Conservation (phyloP, 208 protist species). For the Wallacemonas sp. region DNA sequence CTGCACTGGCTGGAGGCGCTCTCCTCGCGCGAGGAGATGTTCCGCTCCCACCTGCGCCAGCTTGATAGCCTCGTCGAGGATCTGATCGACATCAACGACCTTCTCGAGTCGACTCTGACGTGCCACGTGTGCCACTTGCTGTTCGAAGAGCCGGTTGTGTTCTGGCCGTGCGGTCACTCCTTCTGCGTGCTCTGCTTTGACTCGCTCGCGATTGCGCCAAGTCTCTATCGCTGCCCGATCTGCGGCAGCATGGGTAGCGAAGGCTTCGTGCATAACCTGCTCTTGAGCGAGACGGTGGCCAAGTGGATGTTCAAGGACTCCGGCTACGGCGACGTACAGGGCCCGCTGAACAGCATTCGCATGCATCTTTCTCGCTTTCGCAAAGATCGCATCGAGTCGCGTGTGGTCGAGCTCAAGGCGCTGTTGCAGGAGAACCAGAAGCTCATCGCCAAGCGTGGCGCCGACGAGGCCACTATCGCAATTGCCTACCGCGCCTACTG, state of each 20-base stretch:
- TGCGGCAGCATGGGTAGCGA: constrained; percentile 89
- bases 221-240: constrained; percentile 78
- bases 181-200: constrained; percentile 84
- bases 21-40: constrained; percentile 50
- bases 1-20: constrained; percentile 76
- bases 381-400: constrained; percentile 46
- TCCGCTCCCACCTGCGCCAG: constrained; percentile 59
- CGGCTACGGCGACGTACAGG: constrained; percentile 77
- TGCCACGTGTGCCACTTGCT: constrained; percentile 79
- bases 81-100: constrained; percentile 81
- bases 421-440: constrained; percentile 31
- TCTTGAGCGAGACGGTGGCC: constrained; percentile 76
- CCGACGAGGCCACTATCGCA: constrained; percentile 43
- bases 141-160: constrained; percentile 82
- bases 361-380: constrained; percentile 77
- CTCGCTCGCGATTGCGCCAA: constrained; percentile 80
- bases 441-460: constrained; percentile 18
- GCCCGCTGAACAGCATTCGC: constrained; percentile 71
- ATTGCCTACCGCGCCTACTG: constrained; percentile 81
- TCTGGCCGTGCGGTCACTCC: constrained; percentile 88
- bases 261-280: constrained; percentile 84
- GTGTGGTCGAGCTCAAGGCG: constrained; percentile 45
- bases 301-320: constrained; percentile 93
- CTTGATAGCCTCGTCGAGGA: constrained; percentile 81
- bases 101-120: constrained; percentile 72